These are phyloP conservation scores for Nectriaceae sp. DNA, from an alignment of 2,329 filamentous ascomycete species.

Conservation along the genomic window DNA sequence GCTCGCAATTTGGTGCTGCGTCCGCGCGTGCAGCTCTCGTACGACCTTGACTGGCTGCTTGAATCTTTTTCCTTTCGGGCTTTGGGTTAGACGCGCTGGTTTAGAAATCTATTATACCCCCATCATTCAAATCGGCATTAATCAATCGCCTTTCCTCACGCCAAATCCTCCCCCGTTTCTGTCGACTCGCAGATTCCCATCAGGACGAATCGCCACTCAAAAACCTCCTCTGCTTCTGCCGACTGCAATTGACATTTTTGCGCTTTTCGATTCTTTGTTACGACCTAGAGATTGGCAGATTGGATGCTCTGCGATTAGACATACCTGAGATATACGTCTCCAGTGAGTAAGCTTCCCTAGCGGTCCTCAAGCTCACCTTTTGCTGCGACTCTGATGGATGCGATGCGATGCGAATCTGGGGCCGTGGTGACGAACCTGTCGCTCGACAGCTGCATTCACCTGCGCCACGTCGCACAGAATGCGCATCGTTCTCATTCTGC, in stretches of 20 bases:
- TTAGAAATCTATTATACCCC: constrained; percentile 36
- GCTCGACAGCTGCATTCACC: constrained; percentile 5
- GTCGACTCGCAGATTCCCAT: constrained; percentile 22
- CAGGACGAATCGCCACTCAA: constrained; percentile 23
- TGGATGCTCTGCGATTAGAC: constrained; percentile 30
- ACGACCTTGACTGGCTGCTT: constrained; percentile 18
- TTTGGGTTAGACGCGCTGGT: constrained; percentile 42
- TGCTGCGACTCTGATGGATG: constrained; percentile 4
- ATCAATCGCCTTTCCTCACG: constrained; percentile 27
- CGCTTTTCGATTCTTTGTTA: constrained; percentile 22
- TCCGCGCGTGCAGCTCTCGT: constrained; percentile 17
- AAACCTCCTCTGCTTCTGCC: constrained; percentile 14
- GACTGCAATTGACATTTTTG: constrained; percentile 15
- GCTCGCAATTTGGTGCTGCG: constrained; percentile 28
- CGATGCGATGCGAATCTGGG: constrained; percentile 3
- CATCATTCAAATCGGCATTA: constrained; percentile 16
- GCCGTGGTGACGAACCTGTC: constrained; percentile 4
- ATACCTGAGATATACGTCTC: constrained; percentile 29
- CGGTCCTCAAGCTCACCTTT: constrained; percentile 3
- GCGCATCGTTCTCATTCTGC: constrained; percentile 11
- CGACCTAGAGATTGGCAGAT: constrained; percentile 31
- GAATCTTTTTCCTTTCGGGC: constrained; percentile 32
- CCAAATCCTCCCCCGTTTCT: constrained; percentile 15
- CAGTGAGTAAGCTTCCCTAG: constrained; percentile 18
- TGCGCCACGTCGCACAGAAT: constrained; percentile 3